phyloP scores from a whole-genome alignment of 208 protist genomes.

The Tritrichomonas foetus region DNA sequence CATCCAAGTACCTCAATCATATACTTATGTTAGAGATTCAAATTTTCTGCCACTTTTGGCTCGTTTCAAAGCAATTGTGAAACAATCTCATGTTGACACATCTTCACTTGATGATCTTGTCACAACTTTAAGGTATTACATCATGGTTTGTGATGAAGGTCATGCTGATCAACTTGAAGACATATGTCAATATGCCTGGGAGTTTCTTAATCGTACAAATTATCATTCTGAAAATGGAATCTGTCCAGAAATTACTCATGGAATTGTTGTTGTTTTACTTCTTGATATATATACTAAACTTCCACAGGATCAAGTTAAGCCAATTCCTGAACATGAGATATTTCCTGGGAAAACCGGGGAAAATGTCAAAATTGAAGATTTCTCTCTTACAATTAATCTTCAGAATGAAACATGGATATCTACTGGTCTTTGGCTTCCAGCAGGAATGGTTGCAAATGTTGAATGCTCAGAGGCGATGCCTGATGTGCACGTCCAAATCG shows the following conservation, averaged over 20 bases:
- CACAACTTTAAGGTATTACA: slow-evolving; percentile 3
- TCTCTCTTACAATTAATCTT: not conserved
- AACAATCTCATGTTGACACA: not conserved
- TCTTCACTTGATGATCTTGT: not conserved
- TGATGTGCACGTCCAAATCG: slow-evolving; percentile 10
- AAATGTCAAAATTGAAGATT: not conserved
- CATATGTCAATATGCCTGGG: not conserved
- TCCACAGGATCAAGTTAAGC: not conserved
- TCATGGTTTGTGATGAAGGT: not conserved
- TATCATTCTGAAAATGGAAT: not conserved
- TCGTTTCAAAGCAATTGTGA: not conserved
- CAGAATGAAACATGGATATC: not conserved
- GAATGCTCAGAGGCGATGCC: not conserved
- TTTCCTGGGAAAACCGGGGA: not conserved
- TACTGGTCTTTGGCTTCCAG: not conserved
- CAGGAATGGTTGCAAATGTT: not conserved
- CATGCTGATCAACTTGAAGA: not conserved
- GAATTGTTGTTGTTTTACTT: not conserved
- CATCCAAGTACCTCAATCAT: not conserved
- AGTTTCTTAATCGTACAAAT: not conserved
- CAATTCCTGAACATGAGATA: not conserved
- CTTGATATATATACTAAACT: slow-evolving; percentile 8
- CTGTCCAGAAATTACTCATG: not conserved
- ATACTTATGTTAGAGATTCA: not conserved
- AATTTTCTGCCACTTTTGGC: not conserved